Conservation (phyloP, 768 basidiomycete genomes). For the Candolleomyces aberdarensis region DNA sequence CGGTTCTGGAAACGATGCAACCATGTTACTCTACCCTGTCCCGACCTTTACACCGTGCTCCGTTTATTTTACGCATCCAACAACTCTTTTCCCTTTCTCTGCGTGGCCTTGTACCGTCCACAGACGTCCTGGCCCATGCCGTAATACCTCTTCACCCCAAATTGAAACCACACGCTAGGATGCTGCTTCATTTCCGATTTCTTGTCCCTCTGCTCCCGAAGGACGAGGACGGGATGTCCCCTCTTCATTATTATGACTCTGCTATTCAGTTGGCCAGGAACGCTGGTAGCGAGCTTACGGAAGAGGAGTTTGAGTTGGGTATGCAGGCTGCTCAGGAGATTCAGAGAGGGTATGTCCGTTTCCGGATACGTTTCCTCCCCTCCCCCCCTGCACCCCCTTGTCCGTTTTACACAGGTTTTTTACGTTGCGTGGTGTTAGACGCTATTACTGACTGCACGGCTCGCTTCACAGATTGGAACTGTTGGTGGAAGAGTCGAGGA, state of each 20-base stretch:
- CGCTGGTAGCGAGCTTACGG: slow-evolving; percentile 55
- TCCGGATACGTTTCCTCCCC: background rate
- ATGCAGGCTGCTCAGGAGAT: slow-evolving; percentile 62
- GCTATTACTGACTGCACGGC: too few relatives aligned
- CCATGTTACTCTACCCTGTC: too few relatives aligned
- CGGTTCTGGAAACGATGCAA: background rate
- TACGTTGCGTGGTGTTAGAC: too few relatives aligned
- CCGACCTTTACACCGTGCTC: too few relatives aligned
- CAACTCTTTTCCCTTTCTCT: background rate
- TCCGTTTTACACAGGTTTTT: background rate
- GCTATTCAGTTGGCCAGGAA: slow-evolving; percentile 71
- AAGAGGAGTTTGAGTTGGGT: slow-evolving; percentile 64
- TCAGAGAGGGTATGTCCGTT: slow-evolving; percentile 48
- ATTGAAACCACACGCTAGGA: slow-evolving; percentile 68
- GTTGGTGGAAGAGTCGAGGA: too few relatives aligned
- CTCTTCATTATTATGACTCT: slow-evolving; percentile 74
- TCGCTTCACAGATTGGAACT: too few relatives aligned
- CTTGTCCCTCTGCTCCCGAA: slow-evolving; percentile 58
- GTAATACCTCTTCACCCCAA: slow-evolving; percentile 72
- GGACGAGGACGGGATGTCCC: slow-evolving; percentile 63
- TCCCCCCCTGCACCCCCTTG: background rate
- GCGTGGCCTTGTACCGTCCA: background rate
- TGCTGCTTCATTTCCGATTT: slow-evolving; percentile 81
- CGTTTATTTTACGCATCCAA: too few relatives aligned
- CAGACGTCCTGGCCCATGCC: slow-evolving; percentile 67